These are phyloP conservation scores for Trichophaea hybrida DNA, from an alignment of 2,329 filamentous ascomycete species.

Conservation along the genomic window DNA sequence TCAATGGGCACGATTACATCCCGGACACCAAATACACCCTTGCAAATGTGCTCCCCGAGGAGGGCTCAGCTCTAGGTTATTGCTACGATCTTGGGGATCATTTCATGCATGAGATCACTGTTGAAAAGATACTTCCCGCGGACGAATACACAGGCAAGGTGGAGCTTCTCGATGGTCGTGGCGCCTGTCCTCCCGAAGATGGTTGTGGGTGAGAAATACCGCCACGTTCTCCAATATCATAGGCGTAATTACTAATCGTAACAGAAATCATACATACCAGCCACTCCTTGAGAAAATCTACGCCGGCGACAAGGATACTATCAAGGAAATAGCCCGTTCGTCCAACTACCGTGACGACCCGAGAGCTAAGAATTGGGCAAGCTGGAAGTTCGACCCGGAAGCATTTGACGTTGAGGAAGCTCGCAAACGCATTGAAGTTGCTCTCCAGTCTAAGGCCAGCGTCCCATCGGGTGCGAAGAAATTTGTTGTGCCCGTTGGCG, in stretches of 20 bases:
- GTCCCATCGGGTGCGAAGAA: constrained; percentile 4
- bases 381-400: constrained; percentile 4
- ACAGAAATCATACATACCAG: not conserved
- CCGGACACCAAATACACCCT: constrained; percentile 11
- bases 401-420: constrained; percentile 11
- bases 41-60: constrained; percentile 5
- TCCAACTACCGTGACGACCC: constrained; percentile 7
- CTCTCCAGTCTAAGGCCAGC: not conserved
- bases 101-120: constrained; percentile 10
- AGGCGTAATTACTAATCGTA: not conserved
- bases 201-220: constrained; percentile 5
- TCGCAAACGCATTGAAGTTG: not conserved
- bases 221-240: not conserved
- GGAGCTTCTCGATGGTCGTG: constrained; percentile 6
- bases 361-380: not conserved
- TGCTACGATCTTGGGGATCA: constrained; percentile 14
- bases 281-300: not conserved
- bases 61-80: constrained; percentile 5
- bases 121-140: constrained; percentile 9
- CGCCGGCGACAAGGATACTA: not conserved
- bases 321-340: not conserved
- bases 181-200: constrained; percentile 13
- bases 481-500: not conserved
- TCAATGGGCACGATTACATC: constrained; percentile 8
- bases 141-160: constrained; percentile 6